Conservation (phyloP, 306 rosid species). For the Rubus parviflorus region DNA sequence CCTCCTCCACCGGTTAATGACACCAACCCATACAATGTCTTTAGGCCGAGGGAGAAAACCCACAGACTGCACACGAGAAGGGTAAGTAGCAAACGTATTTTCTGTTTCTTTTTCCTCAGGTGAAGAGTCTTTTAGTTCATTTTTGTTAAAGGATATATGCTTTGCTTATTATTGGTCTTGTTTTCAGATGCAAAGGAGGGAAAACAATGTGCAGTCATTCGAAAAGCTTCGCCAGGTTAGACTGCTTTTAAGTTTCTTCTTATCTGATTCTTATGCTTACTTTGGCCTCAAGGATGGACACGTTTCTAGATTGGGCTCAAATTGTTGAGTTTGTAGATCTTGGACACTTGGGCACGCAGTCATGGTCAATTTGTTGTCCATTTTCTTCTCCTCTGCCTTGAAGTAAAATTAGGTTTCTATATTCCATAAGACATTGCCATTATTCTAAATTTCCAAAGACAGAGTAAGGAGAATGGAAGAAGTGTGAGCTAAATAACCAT, state of each 20-base stretch:
- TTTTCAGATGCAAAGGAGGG: conserved; percentile 94
- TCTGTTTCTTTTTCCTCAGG: conserved; percentile 23
- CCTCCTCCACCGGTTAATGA: conserved; percentile 98
- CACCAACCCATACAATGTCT: conserved; percentile 97
- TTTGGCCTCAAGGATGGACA: background rate
- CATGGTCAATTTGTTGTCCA: background rate
- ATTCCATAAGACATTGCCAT: background rate
- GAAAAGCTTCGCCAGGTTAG: conserved; percentile 98
- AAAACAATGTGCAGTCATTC: conserved; percentile 95
- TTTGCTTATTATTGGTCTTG: conserved; percentile 12
- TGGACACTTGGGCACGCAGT: background rate
- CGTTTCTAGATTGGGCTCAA: too few relatives aligned
- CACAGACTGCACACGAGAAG: conserved; percentile 98
- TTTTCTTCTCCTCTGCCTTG: background rate
- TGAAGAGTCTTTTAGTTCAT: conserved; percentile 19
- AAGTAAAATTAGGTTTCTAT: background rate
- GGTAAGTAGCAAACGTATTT: conserved; percentile 48
- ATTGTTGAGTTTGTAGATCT: background rate
- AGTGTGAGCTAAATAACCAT: background rate
- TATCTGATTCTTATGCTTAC: background rate
- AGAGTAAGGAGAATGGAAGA: background rate
- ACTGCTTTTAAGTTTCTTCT: background rate
- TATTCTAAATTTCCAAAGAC: background rate
- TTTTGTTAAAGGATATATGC: background rate
- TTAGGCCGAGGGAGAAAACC: conserved; percentile 97